Conservation (phyloP, 106 monocot genomes). For the Dendrobium catenatum region DNA sequence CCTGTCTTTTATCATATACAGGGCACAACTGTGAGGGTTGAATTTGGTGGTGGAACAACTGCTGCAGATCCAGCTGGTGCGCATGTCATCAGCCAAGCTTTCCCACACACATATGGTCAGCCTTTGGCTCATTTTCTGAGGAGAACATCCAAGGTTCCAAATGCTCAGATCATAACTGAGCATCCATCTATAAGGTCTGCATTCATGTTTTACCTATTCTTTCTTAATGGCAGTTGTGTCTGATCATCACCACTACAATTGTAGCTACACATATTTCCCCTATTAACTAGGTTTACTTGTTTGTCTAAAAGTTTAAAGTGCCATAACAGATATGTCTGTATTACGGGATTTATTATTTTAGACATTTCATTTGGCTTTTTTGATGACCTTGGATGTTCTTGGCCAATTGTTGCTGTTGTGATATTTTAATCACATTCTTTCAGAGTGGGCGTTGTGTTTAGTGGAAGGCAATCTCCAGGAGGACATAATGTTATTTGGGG, state of each 20-base stretch:
- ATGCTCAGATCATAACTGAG: slow-evolving; percentile 65
- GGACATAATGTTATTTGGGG: slow-evolving; percentile 99
- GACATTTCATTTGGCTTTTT: neutral
- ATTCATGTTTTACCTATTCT: neutral
- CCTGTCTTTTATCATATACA: slow-evolving; percentile 9
- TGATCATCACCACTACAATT: neutral
- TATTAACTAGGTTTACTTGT: neutral
- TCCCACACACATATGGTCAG: slow-evolving; percentile 73
- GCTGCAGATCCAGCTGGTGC: slow-evolving; percentile 41
- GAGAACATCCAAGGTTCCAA: slow-evolving; percentile 40
- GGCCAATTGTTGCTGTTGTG: neutral
- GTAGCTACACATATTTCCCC: neutral
- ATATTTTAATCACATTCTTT: slow-evolving; percentile 9
- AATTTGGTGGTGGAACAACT: slow-evolving; percentile 79
- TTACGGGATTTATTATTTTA: neutral
- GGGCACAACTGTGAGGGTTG: slow-evolving; percentile 81
- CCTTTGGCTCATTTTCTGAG: slow-evolving; percentile 71
- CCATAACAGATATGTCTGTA: neutral
- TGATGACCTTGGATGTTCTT: neutral
- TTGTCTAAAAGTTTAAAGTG: neutral
- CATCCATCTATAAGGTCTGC: slow-evolving; percentile 47
- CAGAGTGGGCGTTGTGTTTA: slow-evolving; percentile 94
- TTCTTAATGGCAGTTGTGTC: neutral
- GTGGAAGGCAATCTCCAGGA: slow-evolving; percentile 92
- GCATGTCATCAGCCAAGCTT: slow-evolving; percentile 48